These are phyloP conservation scores for Begonia peltatifolia DNA, from an alignment of 306 rosid species.

Conservation along the genomic window DNA sequence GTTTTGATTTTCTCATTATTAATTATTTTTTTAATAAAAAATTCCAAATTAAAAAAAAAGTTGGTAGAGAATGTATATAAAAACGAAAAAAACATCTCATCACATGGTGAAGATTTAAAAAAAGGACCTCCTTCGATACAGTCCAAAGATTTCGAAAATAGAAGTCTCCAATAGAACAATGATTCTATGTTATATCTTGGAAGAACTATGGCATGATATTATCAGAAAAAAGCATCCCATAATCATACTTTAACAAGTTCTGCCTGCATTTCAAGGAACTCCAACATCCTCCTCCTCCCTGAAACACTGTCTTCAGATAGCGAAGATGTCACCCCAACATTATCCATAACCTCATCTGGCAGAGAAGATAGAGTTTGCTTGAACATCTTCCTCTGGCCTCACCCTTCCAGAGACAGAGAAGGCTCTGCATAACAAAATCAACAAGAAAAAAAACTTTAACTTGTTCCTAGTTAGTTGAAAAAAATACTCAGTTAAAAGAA, in stretches of 20 bases:
- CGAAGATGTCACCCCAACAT: constrained; percentile 69
- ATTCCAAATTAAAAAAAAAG: too few species aligned
- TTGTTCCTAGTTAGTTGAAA: background rate
- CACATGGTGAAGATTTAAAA: too few species aligned
- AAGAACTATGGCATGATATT: too few species aligned
- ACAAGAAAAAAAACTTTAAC: background rate
- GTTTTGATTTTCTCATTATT: too few species aligned
- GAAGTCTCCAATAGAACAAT: too few species aligned
- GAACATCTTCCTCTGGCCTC: constrained; percentile 83
- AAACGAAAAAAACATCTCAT: too few species aligned
- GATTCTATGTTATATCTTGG: too few species aligned
- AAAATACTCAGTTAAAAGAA: constrained; percentile 4
- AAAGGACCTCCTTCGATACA: too few species aligned
- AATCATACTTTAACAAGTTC: constrained; percentile 70
- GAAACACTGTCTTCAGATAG: constrained; percentile 87
- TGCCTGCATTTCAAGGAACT: constrained; percentile 89
- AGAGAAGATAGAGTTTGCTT: constrained; percentile 83
- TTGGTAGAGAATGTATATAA: too few species aligned
- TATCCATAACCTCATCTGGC: constrained; percentile 94
- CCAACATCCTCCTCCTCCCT: constrained; percentile 86
- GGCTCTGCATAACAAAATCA: constrained; percentile 33
- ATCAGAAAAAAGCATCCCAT: background rate
- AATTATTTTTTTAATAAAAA: too few species aligned
- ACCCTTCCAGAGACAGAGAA: constrained; percentile 71
- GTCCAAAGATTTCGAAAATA: too few species aligned